Evolutionary conservation across 768 basidiomycete genomes (phyloP).

Genomic region (Gloeopeniophorella convolvens): DNA sequence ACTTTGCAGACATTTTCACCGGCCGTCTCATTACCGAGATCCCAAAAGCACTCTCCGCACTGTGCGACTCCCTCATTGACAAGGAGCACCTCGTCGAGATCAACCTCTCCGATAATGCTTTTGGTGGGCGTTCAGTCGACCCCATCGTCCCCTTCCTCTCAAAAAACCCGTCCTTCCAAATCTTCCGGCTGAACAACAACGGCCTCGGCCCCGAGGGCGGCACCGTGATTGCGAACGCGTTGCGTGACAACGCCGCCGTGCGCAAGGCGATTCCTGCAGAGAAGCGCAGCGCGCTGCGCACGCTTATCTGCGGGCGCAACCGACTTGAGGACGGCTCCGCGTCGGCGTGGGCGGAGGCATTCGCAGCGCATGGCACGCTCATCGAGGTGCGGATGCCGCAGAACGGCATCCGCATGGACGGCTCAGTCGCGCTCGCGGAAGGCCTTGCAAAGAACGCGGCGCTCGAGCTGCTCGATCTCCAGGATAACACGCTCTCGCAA

Average conservation of each 20-base stretch:
- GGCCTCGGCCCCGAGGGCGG: slow-evolving; percentile 92
- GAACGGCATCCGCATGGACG: slow-evolving; percentile 94
- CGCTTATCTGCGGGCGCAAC: slow-evolving; percentile 90
- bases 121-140: slow-evolving; percentile 91
- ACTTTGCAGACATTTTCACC: slow-evolving; percentile 97
- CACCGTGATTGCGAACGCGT: slow-evolving; percentile 73
- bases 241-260: slow-evolving; percentile 61
- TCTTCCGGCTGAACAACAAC: slow-evolving; percentile 93
- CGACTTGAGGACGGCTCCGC: slow-evolving; percentile 92
- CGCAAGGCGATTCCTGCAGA: slow-evolving; percentile 52
- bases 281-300: slow-evolving; percentile 62
- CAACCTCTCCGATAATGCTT: slow-evolving; percentile 93
- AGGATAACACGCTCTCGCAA: slow-evolving; percentile 82
- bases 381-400: slow-evolving; percentile 91
- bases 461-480: slow-evolving; percentile 78
- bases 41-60: slow-evolving; percentile 77
- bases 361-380: slow-evolving; percentile 75
- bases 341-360: slow-evolving; percentile 77
- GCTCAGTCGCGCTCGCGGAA: slow-evolving; percentile 69
- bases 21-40: slow-evolving; percentile 95
- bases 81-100: slow-evolving; percentile 80
- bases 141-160: slow-evolving; percentile 89
- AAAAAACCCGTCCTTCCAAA: slow-evolving; percentile 71
- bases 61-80: slow-evolving; percentile 81
- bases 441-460: slow-evolving; percentile 64